Evolutionary conservation across 2,329 filamentous ascomycete genomes (phyloP).

Genomic region (Stagonosporopsis rhizophila): DNA sequence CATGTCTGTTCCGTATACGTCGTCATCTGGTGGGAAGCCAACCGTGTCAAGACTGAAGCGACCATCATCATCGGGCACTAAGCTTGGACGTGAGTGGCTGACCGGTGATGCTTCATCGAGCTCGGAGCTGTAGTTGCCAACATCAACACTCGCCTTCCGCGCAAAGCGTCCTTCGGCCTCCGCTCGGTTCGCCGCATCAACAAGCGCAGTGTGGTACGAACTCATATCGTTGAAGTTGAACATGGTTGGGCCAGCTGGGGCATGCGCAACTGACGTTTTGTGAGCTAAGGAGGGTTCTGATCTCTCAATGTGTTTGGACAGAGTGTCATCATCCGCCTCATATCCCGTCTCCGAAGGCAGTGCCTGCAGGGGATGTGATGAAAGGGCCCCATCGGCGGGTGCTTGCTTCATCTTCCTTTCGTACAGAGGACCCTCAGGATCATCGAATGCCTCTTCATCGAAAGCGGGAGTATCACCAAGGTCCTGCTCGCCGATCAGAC

Average conservation of each 20-base stretch:
- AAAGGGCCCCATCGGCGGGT: constrained; percentile 24
- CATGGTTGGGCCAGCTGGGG: constrained; percentile 44
- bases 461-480: constrained; percentile 63
- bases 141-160: constrained; percentile 61
- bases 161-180: constrained; percentile 78
- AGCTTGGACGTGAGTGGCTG: constrained; percentile 50
- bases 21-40: constrained; percentile 44
- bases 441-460: constrained; percentile 77
- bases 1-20: constrained; percentile 45
- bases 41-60: constrained; percentile 57
- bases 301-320: constrained; percentile 35
- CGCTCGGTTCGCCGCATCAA: constrained; percentile 79
- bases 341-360: constrained; percentile 37
- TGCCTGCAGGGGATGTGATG: constrained; percentile 26
- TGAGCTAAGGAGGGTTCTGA: constrained; percentile 60
- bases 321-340: constrained; percentile 43
- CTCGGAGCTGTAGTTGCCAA: constrained; percentile 39
- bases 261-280: constrained; percentile 49
- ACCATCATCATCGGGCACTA: constrained; percentile 60
- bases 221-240: constrained; percentile 61
- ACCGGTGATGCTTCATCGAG: constrained; percentile 41
- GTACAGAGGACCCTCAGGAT: constrained; percentile 51
- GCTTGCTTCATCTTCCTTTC: constrained; percentile 57
- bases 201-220: constrained; percentile 83
- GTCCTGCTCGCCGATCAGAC: constrained; percentile 62